Evolutionary conservation across 176 grass and related monocot species (phyloP).

Genomic region (Ensete ventricosum): DNA sequence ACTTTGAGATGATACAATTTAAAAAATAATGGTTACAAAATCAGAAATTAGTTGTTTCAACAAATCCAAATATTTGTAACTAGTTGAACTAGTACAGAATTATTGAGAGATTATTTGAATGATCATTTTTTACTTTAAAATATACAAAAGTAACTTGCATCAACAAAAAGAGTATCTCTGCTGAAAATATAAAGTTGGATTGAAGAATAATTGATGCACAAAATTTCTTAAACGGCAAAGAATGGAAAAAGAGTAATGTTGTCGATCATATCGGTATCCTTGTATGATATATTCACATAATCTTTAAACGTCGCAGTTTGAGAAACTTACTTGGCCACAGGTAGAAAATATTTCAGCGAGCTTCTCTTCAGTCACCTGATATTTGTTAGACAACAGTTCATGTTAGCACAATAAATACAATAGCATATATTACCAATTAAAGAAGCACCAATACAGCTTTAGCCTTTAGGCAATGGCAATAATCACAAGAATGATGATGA

Average conservation of each 20-base stretch:
- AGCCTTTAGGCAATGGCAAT: neutral
- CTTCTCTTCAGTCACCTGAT: slow-evolving; percentile 92
- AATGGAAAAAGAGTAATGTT: neutral
- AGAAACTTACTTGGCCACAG: slow-evolving; percentile 72
- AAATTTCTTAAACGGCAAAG: neutral
- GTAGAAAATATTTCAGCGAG: slow-evolving; percentile 84
- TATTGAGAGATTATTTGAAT: neutral
- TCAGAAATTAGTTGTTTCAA: neutral
- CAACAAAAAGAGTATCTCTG: neutral
- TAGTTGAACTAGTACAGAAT: neutral
- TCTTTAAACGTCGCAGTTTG: neutral
- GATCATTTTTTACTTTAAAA: neutral
- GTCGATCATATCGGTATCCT: neutral
- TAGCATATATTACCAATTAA: neutral
- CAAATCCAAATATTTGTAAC: neutral
- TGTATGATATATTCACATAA: neutral
- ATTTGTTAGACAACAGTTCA: slow-evolving; percentile 1
- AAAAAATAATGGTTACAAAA: neutral
- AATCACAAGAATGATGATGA: neutral
- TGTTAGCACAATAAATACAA: slow-evolving; percentile 4
- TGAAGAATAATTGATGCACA: neutral
- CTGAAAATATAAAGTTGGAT: neutral
- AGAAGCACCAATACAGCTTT: neutral
- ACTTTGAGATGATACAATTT: neutral
- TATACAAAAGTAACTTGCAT: neutral